Evolutionary conservation across 2,329 filamentous ascomycete species (phyloP), one percentile per base, ranked within the genome.

Genomic region (Lomentospora prolificans): DNA sequence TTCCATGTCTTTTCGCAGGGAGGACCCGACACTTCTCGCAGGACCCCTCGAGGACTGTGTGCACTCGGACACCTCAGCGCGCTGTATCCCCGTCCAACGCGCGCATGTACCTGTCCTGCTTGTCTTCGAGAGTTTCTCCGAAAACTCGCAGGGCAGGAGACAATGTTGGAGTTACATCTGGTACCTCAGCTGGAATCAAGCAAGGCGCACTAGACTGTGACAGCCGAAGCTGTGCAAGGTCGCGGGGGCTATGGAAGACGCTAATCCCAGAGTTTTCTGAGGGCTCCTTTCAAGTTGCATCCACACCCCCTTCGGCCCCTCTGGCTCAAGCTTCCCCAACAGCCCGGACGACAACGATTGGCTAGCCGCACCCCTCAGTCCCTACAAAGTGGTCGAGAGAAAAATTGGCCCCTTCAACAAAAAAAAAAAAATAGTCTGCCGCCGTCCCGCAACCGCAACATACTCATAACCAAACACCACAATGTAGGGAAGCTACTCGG

Each of bases 311-410:
- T 33, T 33, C 30, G 30, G 30, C 53, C 33, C 44, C 19, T 39
- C 41, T 50, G 30, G 30, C 46, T 39, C 39, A 44, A 59, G 57
- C 59, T 62, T 60, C 63, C 63, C 63, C 63, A 65, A 65, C 63
- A 61, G 59, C 61, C 60, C 24, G 50, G 50, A 46, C 36, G 19
- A 19, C 22, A n/a, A 39, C n/a, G 7, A 53, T 57, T 54, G 39
- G 55, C 24, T 55, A 55, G 53, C 44, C 19, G 12, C 53, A 55
- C 53, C 27, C 53, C 51, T 48, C 28, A 36, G n/a, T 25, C 28
- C 28, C 44, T 51, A 25, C 46, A 22, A 30, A 25, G n/a, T 50
- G 24, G 8, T 19, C 33, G 28, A 24, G 50, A 36, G 36, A 44
- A 55, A 50, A 28, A 48, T 51, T 50, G 53, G 41, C 30, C 17